Base-by-base conservation (phyloP, 2,329 filamentous ascomycete genomes). In the Ophiostoma tasmaniense region DNA sequence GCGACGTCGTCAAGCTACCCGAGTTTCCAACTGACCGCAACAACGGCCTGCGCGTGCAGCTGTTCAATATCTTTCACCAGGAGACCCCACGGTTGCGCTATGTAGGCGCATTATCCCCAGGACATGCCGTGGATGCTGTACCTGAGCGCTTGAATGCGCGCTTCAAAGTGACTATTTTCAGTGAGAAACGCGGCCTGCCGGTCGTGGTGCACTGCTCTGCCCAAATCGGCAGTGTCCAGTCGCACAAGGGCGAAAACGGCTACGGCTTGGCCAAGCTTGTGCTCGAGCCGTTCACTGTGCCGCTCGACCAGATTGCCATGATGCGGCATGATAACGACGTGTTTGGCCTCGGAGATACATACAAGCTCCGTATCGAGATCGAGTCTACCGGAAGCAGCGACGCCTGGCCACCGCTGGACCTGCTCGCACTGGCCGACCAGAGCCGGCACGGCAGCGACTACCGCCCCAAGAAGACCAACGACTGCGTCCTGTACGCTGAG, bases 191-290 rank as follows among this genome's bases (percentile, higher is more conserved):
- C 22, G 78, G 76, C 65, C 76, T 78, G 70, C 74, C 77, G 35
- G 78, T 80, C 67, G 77, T 84, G 7, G 75, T 87, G 69, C 80
- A 85, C 73, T 84, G 83, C 71, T 81, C 85, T 73, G 85, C 81
- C 71, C 83, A 87, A 73, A 76, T 82, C 10, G 87, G 85, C 76
- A 80, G 81, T 61, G 77, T 87, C 71, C 81, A 79, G 67, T 52
- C 66, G 50, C 42, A 67, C 10, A 67, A 52, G 14, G 42, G 17
- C 35, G 35, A 39, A 30, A 42, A 39, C 22, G 37, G 64, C 10
- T 65, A 25, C 37, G 64, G 64, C 66, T 79, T 81, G 69, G 81
- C 83, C 14, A 80, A 82, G 64, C 77, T 87, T 33, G 80, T 82
- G 71, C 73, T 85, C 64, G 78, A 79, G 37, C 83, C 85, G 0